Evolutionary conservation across 2,329 filamentous ascomycete genomes (phyloP).

Genomic region (Fonsecaea pedrosoi): DNA sequence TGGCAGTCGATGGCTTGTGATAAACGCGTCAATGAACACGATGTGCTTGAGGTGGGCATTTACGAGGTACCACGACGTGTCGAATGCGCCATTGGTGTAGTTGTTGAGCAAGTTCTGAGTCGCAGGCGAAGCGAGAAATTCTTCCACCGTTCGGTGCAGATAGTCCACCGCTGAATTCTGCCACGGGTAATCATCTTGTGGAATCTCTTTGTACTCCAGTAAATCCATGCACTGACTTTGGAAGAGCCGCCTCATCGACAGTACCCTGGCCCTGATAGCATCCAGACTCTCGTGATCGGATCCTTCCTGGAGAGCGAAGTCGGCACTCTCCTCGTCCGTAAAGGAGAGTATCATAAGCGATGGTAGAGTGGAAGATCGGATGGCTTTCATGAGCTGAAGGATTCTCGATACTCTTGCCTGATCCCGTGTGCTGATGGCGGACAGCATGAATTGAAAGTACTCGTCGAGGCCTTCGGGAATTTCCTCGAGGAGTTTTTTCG

Average conservation of each 20-base stretch:
- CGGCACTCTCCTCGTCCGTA: too few species aligned
- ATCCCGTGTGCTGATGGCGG: neutral
- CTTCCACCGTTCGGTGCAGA: neutral
- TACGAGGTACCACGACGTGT: too few species aligned
- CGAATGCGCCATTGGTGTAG: neutral
- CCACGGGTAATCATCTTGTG: neutral
- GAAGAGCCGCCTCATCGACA: too few species aligned
- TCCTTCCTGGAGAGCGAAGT: too few species aligned
- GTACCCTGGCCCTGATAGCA: too few species aligned
- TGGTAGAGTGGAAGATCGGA: too few species aligned
- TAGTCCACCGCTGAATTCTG: neutral
- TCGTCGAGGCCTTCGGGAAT: constrained; percentile 7
- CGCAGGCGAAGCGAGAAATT: neutral
- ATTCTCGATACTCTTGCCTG: neutral
- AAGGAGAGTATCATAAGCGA: too few species aligned
- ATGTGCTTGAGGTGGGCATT: too few species aligned
- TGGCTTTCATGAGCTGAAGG: neutral
- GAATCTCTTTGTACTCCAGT: neutral
- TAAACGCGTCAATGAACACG: too few species aligned
- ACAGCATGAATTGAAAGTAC: neutral
- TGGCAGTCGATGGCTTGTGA: too few species aligned
- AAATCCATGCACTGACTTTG: neutral
- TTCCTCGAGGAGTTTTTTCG: neutral
- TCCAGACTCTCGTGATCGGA: too few species aligned
- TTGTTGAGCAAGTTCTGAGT: neutral